These are phyloP conservation scores for Sphaceloma murrayae DNA, from an alignment of 2,329 filamentous ascomycete genomes.

Conservation along the genomic window DNA sequence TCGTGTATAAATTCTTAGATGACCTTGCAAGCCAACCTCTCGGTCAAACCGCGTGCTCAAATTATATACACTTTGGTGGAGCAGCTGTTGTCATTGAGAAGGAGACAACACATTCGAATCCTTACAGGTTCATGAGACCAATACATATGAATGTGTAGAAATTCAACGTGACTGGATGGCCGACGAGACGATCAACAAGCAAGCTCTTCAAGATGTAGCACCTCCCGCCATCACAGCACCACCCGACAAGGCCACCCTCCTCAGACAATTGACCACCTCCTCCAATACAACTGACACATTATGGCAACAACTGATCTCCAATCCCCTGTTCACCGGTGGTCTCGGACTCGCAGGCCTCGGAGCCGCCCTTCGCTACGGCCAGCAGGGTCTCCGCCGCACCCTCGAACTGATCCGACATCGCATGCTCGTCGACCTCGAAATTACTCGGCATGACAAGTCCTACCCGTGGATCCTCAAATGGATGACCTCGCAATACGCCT, in stretches of 20 bases:
- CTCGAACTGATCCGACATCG: constrained; percentile 70
- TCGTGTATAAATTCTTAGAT: too few species aligned
- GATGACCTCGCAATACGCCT: constrained; percentile 57
- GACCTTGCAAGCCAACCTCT: too few species aligned
- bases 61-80: too few species aligned
- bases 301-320: constrained; percentile 38
- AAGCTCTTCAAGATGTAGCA: constrained; percentile 4
- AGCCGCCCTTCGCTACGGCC: constrained; percentile 68
- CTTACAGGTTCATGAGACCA: too few species aligned
- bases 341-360: constrained; percentile 87
- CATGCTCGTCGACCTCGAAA: constrained; percentile 89
- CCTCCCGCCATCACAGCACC: constrained; percentile 11
- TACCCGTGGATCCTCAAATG: constrained; percentile 92
- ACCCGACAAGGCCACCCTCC: background rate
- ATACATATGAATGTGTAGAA: too few species aligned
- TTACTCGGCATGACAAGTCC: constrained; percentile 84
- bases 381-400: constrained; percentile 62
- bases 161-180: constrained; percentile 10
- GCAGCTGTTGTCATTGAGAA: too few species aligned
- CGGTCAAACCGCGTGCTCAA: too few species aligned
- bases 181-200: background rate
- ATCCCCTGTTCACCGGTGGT: constrained; percentile 50
- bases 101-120: too few species aligned
- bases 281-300: constrained; percentile 27
- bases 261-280: constrained; percentile 11